A percentile compares a stretch with the other conserved stretches of the same genome.
These are phyloP conservation scores for Apiospora marii DNA, from an alignment of 2,329 filamentous ascomycete genomes.

Conservation along the genomic window DNA sequence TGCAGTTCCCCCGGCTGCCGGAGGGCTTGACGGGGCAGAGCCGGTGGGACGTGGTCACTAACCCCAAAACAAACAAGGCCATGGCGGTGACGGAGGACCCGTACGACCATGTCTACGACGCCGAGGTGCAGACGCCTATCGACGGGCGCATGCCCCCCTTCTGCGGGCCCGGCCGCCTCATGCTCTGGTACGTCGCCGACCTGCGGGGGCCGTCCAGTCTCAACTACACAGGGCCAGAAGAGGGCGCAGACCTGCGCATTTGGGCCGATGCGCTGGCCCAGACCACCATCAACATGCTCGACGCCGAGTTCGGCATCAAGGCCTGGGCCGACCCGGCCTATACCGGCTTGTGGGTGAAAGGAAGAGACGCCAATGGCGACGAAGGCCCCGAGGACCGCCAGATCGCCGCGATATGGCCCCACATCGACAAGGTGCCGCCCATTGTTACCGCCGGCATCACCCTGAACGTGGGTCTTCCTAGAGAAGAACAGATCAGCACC, in stretches of 20 bases:
- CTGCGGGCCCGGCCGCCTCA: conserved; percentile 19
- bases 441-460: conserved; percentile 10
- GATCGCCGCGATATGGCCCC: conserved; percentile 19
- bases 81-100: not conserved
- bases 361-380: not conserved
- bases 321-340: conserved; percentile 4
- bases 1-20: not conserved
- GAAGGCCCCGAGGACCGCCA: not conserved
- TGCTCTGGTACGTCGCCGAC: conserved; percentile 20
- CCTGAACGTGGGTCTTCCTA: not conserved
- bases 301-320: not conserved
- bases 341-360: not conserved
- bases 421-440: not conserved
- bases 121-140: not conserved
- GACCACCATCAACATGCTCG: conserved; percentile 6
- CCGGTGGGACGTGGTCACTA: not conserved
- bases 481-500: not conserved
- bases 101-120: conserved; percentile 7
- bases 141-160: not conserved
- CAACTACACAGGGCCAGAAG: not conserved
- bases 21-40: not conserved
- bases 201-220: not conserved
- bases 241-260: not conserved
- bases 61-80: not conserved
- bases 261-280: not conserved